Evolutionary conservation across 1,284 basidiomycete genomes (phyloP).

Genomic region (Cryptococcus jaspeensis): DNA sequence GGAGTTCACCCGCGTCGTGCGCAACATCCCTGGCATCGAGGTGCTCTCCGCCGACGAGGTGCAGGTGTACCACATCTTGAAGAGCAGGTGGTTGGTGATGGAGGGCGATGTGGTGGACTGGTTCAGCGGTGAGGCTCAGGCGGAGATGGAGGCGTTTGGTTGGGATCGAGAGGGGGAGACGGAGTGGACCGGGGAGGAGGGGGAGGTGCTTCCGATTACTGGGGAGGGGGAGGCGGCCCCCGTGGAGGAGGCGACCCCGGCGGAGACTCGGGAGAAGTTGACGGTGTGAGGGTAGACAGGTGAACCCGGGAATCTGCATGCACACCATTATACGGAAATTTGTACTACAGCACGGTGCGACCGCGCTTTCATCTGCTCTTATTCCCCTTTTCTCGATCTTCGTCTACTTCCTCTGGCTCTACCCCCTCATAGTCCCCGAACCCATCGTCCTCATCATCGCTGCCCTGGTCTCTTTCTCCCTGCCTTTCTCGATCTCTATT

Average conservation of each 20-base stretch:
- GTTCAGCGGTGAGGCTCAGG: constrained; percentile 52
- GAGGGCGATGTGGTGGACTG: constrained; percentile 48
- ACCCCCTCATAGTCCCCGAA: constrained; percentile 36
- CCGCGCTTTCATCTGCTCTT: too few relatives aligned
- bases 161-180: neutral
- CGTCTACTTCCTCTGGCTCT: constrained; percentile 6
- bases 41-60: constrained; percentile 64
- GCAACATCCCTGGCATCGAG: constrained; percentile 60
- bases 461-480: constrained; percentile 23
- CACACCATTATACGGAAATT: too few relatives aligned
- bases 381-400: neutral
- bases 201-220: too few relatives aligned
- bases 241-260: neutral
- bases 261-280: neutral
- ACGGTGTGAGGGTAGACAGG: too few relatives aligned
- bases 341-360: too few relatives aligned
- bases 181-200: neutral
- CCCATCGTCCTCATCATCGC: constrained; percentile 23
- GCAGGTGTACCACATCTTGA: constrained; percentile 72
- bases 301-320: too few relatives aligned
- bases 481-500: neutral
- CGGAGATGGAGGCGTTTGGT: constrained; percentile 44
- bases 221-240: too few relatives aligned
- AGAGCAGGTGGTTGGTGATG: constrained; percentile 58
- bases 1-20: constrained; percentile 22